Evolutionary conservation across 73 alveolate genomes (phyloP), one percentile per base, ranked within the genome.

Genomic region (Uronychia setigera): DNA sequence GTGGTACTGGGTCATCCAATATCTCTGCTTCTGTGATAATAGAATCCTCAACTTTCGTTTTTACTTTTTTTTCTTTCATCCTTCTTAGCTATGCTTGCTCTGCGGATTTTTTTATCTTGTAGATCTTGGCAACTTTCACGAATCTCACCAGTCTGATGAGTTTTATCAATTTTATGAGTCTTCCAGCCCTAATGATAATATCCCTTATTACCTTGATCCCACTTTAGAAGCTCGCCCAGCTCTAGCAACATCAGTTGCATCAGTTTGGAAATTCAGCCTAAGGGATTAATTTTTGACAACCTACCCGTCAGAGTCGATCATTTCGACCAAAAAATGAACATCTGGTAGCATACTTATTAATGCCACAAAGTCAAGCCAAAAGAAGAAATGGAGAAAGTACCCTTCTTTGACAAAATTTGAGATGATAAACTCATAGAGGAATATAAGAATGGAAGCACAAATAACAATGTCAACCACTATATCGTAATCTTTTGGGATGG

Each of bases 81-180:
- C n/a, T n/a, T n/a, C n/a, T 19, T 46, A 5, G 67, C 19, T 19
- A 46, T 46, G 67, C 67, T 46, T 46, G n/a, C 19, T 46, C 67
- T 46, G 5, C 5, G 67, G n/a, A 11, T 46, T 46, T 19, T 46
- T 46, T 46, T 5, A 46, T 19, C 19, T 46, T 46, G 67, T 46
- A 19, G 67, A 46, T 46, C 67, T 46, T 96, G 77, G 93, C 94
- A n/a, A 96, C 91, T 79, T 96, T 96, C 29, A 91, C 97, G 60
- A 96, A 82, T 59, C 97, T 58, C 77, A 93, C 77, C 25, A 93
- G 90, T 80, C 98, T 84, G 35, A 96, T 88, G 25, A 96, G 33
- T 74, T 98, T 82, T 29, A 96, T 84, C 26, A 96, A 80, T 35
- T 97, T 83, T 26, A 95, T 91, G 26, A 96, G 87, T 74, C 98